phyloP scores from a whole-genome alignment of 805 yeast genomes.

The Monosporozyma solicola region DNA sequence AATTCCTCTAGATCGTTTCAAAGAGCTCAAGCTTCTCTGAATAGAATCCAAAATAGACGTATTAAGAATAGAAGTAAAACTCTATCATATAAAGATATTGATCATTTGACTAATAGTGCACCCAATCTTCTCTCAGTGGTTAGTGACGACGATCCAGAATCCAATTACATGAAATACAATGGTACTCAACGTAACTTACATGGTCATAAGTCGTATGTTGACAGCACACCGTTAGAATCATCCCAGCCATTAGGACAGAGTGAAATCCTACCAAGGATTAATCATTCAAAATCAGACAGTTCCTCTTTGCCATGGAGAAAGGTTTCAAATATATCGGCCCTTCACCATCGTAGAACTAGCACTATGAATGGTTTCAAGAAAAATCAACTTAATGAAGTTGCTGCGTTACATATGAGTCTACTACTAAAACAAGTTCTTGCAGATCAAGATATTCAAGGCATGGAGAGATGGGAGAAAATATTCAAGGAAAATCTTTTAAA shows the following conservation, averaged over 20 bases:
- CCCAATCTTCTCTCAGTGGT: conserved; percentile 26
- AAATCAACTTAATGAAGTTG: conserved; percentile 31
- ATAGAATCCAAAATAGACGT: conserved; percentile 51
- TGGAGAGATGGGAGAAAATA: conserved; percentile 47
- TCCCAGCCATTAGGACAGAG: background rate
- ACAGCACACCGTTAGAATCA: background rate
- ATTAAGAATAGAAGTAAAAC: conserved; percentile 37
- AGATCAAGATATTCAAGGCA: conserved; percentile 45
- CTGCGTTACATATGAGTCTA: conserved; percentile 37
- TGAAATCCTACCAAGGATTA: background rate
- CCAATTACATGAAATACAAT: background rate
- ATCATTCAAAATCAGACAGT: background rate
- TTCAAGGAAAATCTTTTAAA: conserved; percentile 43
- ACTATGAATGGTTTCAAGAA: conserved; percentile 10
- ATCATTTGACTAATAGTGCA: conserved; percentile 24
- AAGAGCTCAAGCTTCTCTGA: conserved; percentile 56
- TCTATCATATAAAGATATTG: conserved; percentile 20
- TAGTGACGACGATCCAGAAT: conserved; percentile 11
- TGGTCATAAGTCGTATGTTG: background rate
- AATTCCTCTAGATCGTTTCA: conserved; percentile 42
- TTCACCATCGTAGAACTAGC: conserved; percentile 1
- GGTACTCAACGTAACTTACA: background rate
- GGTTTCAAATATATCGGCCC: conserved; percentile 14
- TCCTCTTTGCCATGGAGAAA: conserved; percentile 13
- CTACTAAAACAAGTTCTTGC: conserved; percentile 50